Evolutionary conservation across 2,329 filamentous ascomycete genomes (phyloP), one percentile per base, ranked within the genome.

Genomic region (Thelonectria discophora): DNA sequence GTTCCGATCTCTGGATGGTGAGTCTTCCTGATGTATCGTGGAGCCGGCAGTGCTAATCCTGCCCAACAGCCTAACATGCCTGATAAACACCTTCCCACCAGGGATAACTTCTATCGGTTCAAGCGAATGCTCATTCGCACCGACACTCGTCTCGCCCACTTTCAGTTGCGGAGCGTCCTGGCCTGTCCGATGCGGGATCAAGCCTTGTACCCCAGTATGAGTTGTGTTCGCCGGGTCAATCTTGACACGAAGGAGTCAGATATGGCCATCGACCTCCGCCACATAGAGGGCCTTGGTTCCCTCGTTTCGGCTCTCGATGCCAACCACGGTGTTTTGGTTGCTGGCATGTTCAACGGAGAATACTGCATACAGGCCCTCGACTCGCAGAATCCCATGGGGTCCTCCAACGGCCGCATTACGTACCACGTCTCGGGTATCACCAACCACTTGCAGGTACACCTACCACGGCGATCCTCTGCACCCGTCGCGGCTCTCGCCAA

Each of bases 91-190:
- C 71, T 84, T 5, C 77, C 77, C 0, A 73, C 76, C 12, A 74
- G 68, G 1, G 80, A 83, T 17, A 83, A 76, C 65, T 88, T 83
- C 70, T 88, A 88, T 69, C 80, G 81, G 52, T 90, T 89, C 70
- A 80, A 80, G 42, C 80, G 78, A 40, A 87, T 88, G 81, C 79
- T 84, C 62, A 78, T 89, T 43, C 79, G 81, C 47, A 79, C 78
- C 18, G 79, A 86, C 52, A 78, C 87, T 21, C 78, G 82, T 62
- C 74, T 90, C 17, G 79, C 85, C n/a, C 88, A 90, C 74, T 90
- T 90, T 63, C 88, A 90, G 70, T 78, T 90, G 12, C 85, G 88
- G 45, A 88, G 88, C 67, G 78, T 89, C 15, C 75, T 90, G 18
- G 85, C 85, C 2, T 84, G 83, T 68, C 80, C 84, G 5, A 85